Percentiles rank a stretch among this genome's conserved stretches.
Evolutionary conservation across 1,284 basidiomycete species (phyloP).

Genomic region (Ganoderma sp.): DNA sequence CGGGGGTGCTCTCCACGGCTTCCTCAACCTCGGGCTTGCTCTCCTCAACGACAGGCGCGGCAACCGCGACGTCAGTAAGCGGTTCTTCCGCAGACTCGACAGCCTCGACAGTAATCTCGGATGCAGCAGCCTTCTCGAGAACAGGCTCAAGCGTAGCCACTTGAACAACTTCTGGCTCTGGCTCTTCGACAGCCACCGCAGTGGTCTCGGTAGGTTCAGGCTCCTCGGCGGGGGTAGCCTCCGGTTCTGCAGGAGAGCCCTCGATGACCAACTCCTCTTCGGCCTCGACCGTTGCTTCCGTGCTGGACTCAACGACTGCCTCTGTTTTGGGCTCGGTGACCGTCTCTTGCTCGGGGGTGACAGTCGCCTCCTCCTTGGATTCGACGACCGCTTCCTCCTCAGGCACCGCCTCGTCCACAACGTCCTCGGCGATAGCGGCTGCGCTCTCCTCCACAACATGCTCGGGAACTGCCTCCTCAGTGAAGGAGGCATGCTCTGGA

Average conservation of each 20-base stretch:
- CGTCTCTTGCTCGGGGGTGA: neutral
- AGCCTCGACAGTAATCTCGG: neutral
- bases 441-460: slow-evolving; percentile 10
- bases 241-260: slow-evolving; percentile 6
- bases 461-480: neutral
- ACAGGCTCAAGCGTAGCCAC: slow-evolving; percentile 7
- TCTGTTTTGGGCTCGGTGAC: neutral
- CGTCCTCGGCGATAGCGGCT: neutral
- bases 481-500: neutral
- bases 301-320: neutral
- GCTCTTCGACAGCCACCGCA: neutral
- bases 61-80: neutral
- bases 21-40: slow-evolving; percentile 6
- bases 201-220: neutral
- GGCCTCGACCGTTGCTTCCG: neutral
- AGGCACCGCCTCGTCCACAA: neutral
- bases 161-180: slow-evolving; percentile 5
- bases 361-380: neutral
- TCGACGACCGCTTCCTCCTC: neutral
- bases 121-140: neutral
- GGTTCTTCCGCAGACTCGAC: slow-evolving; percentile 14
- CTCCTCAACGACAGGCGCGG: slow-evolving; percentile 8
- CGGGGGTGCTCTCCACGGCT: slow-evolving; percentile 13
- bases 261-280: neutral
- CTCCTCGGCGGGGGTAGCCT: neutral